Evolutionary conservation across 345 rosid species (phyloP).

Genomic region (Arabidopsis thaliana): TAIR10.1 NC_003076.8:7398501-7399000

Average conservation of each 20-base stretch:
- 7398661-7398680: not conserved
- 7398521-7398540: constrained; percentile 59
- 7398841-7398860: constrained; percentile 92
- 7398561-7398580: constrained; percentile 89
- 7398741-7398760: constrained; percentile 16
- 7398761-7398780: constrained; percentile 34
- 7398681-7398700: constrained; percentile 16
- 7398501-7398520: not conserved
- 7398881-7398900: constrained; percentile 89
- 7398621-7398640: constrained; percentile 86
- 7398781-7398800: constrained; percentile 92
- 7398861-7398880: constrained; percentile 84
- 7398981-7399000: constrained; percentile 40
- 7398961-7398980: not conserved
- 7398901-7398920: constrained; percentile 72
- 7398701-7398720: not conserved
- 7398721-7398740: constrained; percentile 8
- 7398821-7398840: constrained; percentile 86
- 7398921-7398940: constrained; percentile 9
- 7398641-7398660: constrained; percentile 63
- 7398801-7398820: constrained; percentile 93
- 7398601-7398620: constrained; percentile 69
- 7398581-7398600: constrained; percentile 62
- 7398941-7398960: constrained; percentile 27
- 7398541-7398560: constrained; percentile 81